Evolutionary conservation across 495 filamentous ascomycete species (phyloP), one percentile per base, ranked within the genome.

Genomic region (Mytilinidion resinicola): DNA sequence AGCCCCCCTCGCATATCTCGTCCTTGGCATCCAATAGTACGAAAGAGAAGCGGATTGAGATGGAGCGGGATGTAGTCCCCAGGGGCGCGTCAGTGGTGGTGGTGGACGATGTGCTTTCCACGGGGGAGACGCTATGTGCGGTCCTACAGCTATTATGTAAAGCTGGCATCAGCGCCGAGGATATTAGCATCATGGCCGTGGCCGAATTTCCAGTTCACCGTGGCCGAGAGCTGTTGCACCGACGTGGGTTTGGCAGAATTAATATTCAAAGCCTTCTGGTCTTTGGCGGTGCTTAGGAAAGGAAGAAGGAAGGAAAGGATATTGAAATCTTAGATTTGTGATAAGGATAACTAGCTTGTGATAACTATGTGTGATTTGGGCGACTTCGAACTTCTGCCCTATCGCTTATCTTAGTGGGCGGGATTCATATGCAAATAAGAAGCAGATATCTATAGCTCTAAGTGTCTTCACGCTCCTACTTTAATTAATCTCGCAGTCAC

Each of bases 91-190:
- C 74, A 44, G 78, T 86, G 15, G 70, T 85, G 57, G 76, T 87
- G 7, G 74, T 87, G 46, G 82, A 87, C 67, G 83, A 87, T 72
- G 82, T 85, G 54, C 77, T 86, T 61, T 76, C 82, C 37, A 81
- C 80, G 33, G 83, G 82, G 51, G 59, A 74, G 62, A 86, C 82
- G 51, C 77, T 85, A 64, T 82, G 76, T 69, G 80, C 78, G 42
- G 74, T 83, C 37, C 62, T 87, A 58, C 65, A 76, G 63, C 69
- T 85, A 30, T 68, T 87, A 53, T 46, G 57, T 10, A 56, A 80
- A 65, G 74, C 70, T 69, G 74, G 76, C 21, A 63, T 84, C 42
- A 25, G 47, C 36, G 38, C 64, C 9, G 72, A 80, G 51, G 47
- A 77, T 67, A 50, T 85, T 39, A 76, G 63, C 55, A 63, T 83